Base-by-base conservation (phyloP, 768 basidiomycete species). In the Termitomyces sp. region DNA sequence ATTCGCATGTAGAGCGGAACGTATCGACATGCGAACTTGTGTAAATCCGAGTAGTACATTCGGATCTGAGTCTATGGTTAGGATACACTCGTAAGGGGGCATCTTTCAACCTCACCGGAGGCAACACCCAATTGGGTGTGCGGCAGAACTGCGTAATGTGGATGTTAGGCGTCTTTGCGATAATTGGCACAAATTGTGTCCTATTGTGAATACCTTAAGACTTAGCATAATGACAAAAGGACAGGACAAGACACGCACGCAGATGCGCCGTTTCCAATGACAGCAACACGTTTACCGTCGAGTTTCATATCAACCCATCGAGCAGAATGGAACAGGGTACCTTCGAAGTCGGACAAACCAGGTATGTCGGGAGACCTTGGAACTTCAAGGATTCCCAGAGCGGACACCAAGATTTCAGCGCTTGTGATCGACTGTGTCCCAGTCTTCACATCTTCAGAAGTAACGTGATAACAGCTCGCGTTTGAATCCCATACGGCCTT, bases 201-300 rank as follows among this genome's bases (percentile, higher is more conserved):
- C 85, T 85, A 65, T 57, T 15, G 12, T 42, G 8, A 9, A 38
- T 20, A 44, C 3, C 22, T 39, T n/a, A 22, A 18, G 59, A 18
- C n/a, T 24, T 32, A 35, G 36, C 2, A 12, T 28, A 11, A 15
- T 51, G 36, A 22, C 40, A 52, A 54, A 36, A 55, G 39, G 55
- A 56, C 66, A 18, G 64, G 18, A 49, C 61, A n/a, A n/a, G 18
- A 28, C 49, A 73, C 78, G 49, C 64, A 84, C 78, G 79, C 84
- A 36, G 83, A 82, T 42, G 79, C 78, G 1, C 83, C 86, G 63
- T 84, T 85, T 9, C 86, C 87, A 61, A 87, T 77, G 6, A 88
- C 80, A 1, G 80, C 85, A 7, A 89, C 78, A 11, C 74, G 73
- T 67, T 84, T 85, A 7, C 75, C 75, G 8, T 67, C 66, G 24